Base-by-base conservation (phyloP, 1,284 basidiomycete species). In the Ustilago shanxiensis region DNA sequence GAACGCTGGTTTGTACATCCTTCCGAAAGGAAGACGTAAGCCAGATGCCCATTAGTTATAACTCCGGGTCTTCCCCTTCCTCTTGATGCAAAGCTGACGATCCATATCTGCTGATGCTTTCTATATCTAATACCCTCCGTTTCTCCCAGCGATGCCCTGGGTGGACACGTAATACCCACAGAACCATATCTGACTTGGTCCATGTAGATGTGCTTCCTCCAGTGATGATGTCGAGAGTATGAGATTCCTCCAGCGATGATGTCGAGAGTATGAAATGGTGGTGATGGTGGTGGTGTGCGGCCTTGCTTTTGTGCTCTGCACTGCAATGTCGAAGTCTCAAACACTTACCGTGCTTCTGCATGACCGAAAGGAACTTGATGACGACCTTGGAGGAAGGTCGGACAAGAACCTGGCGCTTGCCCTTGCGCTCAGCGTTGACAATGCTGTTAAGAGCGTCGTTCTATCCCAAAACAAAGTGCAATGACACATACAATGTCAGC, bases 291-390 rank as follows among this genome's bases (percentile, higher is more conserved):
- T 49, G 44, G 35, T 26, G 41, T 44, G 41, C 41, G 41, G 20
- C 41, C 41, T 44, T 44, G 47, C 47, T 56, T 29, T 44, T 20
- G 22, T 41, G 47, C 56, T 51, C n/a, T 57, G 57, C 24, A 56
- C 1, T 44, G 31, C 31, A 33, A 33, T 64, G 60, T n/a, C 22
- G 41, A 16, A 22, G n/a, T 0, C 16, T 7, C 28, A n/a, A 26
- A 58, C n/a, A 85, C 84, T 72, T 78, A 85, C 84, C 84, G 73
- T 86, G 84, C 78, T 84, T 85, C 75, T 86, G 84, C 84, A 86
- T 86, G 60, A 84, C 83, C 29, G 79, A 80, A 33, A 86, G 79
- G 83, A 86, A 86, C 83, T 85, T 86, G 79, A 86, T 72, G 74
- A 85, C 79, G 74, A 86, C 84, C 84, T 85, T 86, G 67, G 83